phyloP scores from a whole-genome alignment of 768 basidiomycete species.

The Dioszegia aurantiaca region DNA sequence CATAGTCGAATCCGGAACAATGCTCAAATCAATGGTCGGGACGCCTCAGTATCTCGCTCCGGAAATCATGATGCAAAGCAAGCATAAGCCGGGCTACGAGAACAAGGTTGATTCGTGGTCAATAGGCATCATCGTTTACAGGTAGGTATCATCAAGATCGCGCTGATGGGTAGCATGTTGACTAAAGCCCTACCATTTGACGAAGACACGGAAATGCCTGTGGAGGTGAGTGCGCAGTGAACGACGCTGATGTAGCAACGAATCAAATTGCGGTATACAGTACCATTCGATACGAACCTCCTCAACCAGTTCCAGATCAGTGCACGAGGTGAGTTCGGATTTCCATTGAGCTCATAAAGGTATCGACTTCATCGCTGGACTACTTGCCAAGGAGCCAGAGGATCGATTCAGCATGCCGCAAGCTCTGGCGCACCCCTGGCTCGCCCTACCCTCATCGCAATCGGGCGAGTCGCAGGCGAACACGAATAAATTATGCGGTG shows the following conservation, averaged over 20 bases:
- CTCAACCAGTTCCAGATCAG: slow-evolving; percentile 56
- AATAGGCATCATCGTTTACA: slow-evolving; percentile 89
- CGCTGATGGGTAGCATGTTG: slow-evolving; percentile 58
- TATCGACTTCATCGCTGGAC: slow-evolving; percentile 63
- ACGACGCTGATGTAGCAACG: slow-evolving; percentile 35
- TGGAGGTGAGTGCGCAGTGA: slow-evolving; percentile 56
- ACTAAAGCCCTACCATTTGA: slow-evolving; percentile 76
- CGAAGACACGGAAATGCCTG: slow-evolving; percentile 63
- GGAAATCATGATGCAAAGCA: slow-evolving; percentile 69
- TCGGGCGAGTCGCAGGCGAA: slow-evolving; percentile 19
- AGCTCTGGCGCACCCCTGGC: slow-evolving; percentile 76
- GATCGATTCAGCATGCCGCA: slow-evolving; percentile 68
- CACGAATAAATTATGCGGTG: slow-evolving; percentile 28
- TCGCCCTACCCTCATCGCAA: slow-evolving; percentile 50
- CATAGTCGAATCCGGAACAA: slow-evolving; percentile 35
- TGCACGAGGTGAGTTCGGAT: slow-evolving; percentile 56
- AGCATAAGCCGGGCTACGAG: slow-evolving; percentile 67
- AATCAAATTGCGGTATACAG: slow-evolving; percentile 37
- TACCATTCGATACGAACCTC: slow-evolving; percentile 61
- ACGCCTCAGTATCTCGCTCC: slow-evolving; percentile 92
- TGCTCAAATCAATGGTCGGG: slow-evolving; percentile 82
- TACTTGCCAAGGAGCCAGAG: slow-evolving; percentile 66
- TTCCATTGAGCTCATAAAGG: slow-evolving; percentile 52
- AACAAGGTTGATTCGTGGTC: slow-evolving; percentile 94
- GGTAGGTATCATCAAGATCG: slow-evolving; percentile 57